Conservation (phyloP, 2,329 filamentous ascomycete species). For the Microdochium bolleyi region DNA sequence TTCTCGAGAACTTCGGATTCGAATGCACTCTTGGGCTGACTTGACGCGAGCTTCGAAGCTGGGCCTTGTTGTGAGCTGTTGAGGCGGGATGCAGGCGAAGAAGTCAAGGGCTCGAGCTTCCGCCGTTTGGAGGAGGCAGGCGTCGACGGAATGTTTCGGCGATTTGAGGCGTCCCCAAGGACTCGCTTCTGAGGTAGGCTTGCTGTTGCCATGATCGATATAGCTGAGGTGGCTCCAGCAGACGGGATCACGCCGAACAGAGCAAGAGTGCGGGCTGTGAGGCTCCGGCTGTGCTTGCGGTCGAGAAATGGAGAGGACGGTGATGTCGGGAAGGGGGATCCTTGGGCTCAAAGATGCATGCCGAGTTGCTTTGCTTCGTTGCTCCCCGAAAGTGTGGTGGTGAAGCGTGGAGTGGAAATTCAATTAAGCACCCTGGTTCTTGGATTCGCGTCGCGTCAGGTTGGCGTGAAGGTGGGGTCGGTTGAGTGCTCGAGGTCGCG, state of each 20-base stretch:
- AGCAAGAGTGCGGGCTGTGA: too few relatives aligned
- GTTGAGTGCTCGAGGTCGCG: too few relatives aligned
- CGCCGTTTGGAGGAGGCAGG: constrained; percentile 66
- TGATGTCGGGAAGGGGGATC: too few relatives aligned
- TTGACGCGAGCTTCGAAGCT: constrained; percentile 59
- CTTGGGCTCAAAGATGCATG: too few relatives aligned
- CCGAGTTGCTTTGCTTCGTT: too few relatives aligned
- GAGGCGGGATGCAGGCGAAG: constrained; percentile 48
- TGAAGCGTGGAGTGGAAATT: too few relatives aligned
- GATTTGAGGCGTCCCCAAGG: constrained; percentile 59
- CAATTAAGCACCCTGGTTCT: too few relatives aligned
- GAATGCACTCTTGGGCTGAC: constrained; percentile 82
- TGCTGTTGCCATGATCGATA: constrained; percentile 35
- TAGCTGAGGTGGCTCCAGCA: not conserved
- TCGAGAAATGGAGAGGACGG: too few relatives aligned
- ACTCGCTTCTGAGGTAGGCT: constrained; percentile 64
- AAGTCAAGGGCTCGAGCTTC: constrained; percentile 61
- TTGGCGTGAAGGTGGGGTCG: too few relatives aligned
- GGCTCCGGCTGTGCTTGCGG: too few relatives aligned
- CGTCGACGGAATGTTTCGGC: constrained; percentile 53
- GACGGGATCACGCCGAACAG: not conserved
- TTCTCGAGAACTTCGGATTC: constrained; percentile 93
- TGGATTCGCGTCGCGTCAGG: too few relatives aligned
- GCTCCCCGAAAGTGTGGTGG: too few relatives aligned
- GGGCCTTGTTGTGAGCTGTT: constrained; percentile 56